Base-by-base conservation (phyloP, 1,139 yeast species). In the Yamadazyma blattariae region DNA sequence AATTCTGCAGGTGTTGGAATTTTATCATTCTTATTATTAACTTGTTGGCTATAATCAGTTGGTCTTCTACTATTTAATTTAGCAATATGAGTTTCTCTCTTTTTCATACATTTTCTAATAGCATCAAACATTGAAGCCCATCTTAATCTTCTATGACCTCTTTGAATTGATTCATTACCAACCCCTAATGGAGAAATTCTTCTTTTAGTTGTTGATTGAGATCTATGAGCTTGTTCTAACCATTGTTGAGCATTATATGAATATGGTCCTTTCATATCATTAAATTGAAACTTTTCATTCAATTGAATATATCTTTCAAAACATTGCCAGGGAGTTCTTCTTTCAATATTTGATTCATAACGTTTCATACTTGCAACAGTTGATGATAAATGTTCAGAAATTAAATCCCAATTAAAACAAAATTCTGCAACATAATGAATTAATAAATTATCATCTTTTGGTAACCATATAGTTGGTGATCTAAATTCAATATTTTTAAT, bases 241-340 rank as follows among this genome's bases (percentile, higher is more conserved):
- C 97, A 90, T 44, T 80, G 80, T 54, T 87, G 94, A 0, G 97
- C 97, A 44, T 74, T 78, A 38, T 79, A 77, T 0, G 97, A 88
- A 48, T 87, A 79, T 10, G 83, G 77, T 0, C 98, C 98, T 49
- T 87, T 82, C 79, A 92, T 77, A 50, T 92, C 97, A 17, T 80
- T 69, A 40, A 87, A 77, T 44, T 86, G 94, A 50, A 88, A 89
- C 42, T 81, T 81, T 39, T 92, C 97, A 50, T 88, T 89, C 44
- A 94, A 69, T 60, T 92, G 98, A 42, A 89, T 84, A 67, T 94
- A 92, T 44, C 98, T 69, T 58, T 92, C 98, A 65, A 92, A 92
- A 56, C 97, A 92, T 56, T 90, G 97, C 98, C 98, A 92, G 0
- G 98, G 95, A 0, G 97, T 92, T 52, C 98, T 74, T 49, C 97